phyloP scores from a whole-genome alignment of 768 basidiomycete species.

The Hericium alpestre region DNA sequence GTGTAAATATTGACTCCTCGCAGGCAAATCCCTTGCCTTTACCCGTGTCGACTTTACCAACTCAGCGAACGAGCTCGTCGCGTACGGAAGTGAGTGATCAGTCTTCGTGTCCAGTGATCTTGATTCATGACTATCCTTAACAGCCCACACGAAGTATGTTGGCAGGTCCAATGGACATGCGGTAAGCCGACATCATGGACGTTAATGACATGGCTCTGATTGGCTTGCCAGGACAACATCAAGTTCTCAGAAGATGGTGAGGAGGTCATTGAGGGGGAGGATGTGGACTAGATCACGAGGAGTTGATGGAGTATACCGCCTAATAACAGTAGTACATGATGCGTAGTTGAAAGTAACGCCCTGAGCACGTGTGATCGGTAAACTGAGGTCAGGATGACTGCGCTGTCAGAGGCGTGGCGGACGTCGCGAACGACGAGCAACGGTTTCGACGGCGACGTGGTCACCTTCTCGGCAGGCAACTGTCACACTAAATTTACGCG shows the following conservation, averaged over 20 bases:
- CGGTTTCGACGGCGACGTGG: too few relatives aligned
- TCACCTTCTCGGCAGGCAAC: too few relatives aligned
- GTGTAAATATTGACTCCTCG: background rate
- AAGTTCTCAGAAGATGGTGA: slow-evolving; percentile 76
- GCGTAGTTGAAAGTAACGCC: too few relatives aligned
- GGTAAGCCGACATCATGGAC: slow-evolving; percentile 18
- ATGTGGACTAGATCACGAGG: slow-evolving; percentile 25
- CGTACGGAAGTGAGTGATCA: slow-evolving; percentile 59
- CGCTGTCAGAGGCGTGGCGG: too few relatives aligned
- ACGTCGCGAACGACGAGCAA: too few relatives aligned
- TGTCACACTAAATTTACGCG: too few relatives aligned
- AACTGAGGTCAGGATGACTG: too few relatives aligned
- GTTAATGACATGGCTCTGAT: slow-evolving; percentile 30
- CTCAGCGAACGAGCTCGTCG: slow-evolving; percentile 56
- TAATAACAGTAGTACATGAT: too few relatives aligned
- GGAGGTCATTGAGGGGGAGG: slow-evolving; percentile 52
- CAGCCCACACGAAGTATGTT: slow-evolving; percentile 81
- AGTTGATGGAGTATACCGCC: too few relatives aligned
- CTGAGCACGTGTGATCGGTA: too few relatives aligned
- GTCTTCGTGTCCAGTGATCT: slow-evolving; percentile 5
- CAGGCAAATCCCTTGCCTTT: slow-evolving; percentile 73
- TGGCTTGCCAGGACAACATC: slow-evolving; percentile 47
- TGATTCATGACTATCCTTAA: background rate
- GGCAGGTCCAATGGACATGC: slow-evolving; percentile 48
- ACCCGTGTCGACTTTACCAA: slow-evolving; percentile 71